These are phyloP conservation scores for Dactylorhiza incarnata DNA, from an alignment of 106 monocot species.

Conservation along the genomic window DNA sequence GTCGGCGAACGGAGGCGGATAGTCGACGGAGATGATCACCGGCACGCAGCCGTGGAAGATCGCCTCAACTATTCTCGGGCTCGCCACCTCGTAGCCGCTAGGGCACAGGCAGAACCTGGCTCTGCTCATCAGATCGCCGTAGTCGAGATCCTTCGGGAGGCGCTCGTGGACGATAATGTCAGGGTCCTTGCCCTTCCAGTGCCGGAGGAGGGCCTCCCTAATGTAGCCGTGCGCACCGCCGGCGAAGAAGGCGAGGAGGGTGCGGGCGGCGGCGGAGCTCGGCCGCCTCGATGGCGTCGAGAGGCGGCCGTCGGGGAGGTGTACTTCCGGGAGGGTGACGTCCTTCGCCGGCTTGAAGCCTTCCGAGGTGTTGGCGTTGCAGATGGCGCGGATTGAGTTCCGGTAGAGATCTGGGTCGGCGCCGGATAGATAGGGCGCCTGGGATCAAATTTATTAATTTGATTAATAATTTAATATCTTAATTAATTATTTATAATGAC, in stretches of 20 bases:
- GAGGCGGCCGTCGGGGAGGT: conserved; percentile 36
- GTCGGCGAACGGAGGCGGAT: conserved; percentile 60
- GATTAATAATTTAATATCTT: too few relatives aligned
- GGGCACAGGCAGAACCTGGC: conserved; percentile 71
- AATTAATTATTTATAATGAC: too few relatives aligned
- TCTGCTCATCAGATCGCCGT: conserved; percentile 33
- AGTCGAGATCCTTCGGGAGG: conserved; percentile 37
- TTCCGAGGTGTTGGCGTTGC: conserved; percentile 89
- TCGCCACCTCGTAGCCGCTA: conserved; percentile 77
- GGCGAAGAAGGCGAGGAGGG: conserved; percentile 75
- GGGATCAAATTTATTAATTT: neutral
- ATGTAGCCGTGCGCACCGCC: conserved; percentile 67
- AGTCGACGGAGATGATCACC: conserved; percentile 50
- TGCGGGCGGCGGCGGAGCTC: conserved; percentile 1
- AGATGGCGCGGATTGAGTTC: conserved; percentile 61
- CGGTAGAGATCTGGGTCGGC: conserved; percentile 29
- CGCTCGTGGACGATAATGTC: conserved; percentile 55
- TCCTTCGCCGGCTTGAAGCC: conserved; percentile 57
- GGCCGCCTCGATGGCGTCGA: neutral
- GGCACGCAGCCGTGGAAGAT: conserved; percentile 69
- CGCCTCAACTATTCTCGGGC: conserved; percentile 55
- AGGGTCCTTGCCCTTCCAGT: conserved; percentile 47
- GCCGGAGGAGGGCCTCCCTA: conserved; percentile 30
- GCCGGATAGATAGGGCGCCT: conserved; percentile 15
- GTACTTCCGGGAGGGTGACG: conserved; percentile 56